Base-by-base conservation (phyloP, 306 rosid genomes). In the Rosa persica region DNA sequence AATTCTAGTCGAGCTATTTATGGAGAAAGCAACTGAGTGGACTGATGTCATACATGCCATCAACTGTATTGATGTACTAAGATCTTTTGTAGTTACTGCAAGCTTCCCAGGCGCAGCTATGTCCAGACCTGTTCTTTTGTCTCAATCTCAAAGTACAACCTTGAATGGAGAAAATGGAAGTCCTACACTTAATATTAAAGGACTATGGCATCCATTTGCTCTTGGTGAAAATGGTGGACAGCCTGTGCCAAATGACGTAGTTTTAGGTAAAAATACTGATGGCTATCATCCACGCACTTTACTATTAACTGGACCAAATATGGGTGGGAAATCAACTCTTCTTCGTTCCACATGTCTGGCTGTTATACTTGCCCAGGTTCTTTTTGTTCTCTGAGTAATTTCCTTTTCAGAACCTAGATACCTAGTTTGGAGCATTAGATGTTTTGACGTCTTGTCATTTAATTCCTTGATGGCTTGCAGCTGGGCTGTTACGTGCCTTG, bases 291-390 rank as follows among this genome's bases (percentile, higher is more conserved):
- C 97, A 55, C 90, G 84, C 72, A 89, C 97, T 12, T 85, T 94
- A 80, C 88, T 94, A 62, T 84, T 94, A 72, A 94, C 98, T 17
- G 98, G 98, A 72, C 98, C 98, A 48, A 94, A 94, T 85, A 94
- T 94, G 98, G 98, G 98, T 68, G 97, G 98, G 60, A 94, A 94
- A 82, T 94, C 98, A 70, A 94, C 98, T 30, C 97, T 94, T 81
- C 74, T 94, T 76, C 98, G 98, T 75, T 89, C 97, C 69, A 89
- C 98, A 15, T 94, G 98, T 85, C 84, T 94, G 61, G 95, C 98
- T 85, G 97, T 92, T 77, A 87, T 94, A 52, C 88, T 94, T 81
- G 96, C 97, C 74, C 98, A 94, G 98, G 98, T 93, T 82, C 67
- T 68, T 57, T 12, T 72, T 79, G 64, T 81, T 51, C 73, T 43